Conservation (phyloP, 192 early-diverging fungal species). For the Entrophospora sp. region DNA sequence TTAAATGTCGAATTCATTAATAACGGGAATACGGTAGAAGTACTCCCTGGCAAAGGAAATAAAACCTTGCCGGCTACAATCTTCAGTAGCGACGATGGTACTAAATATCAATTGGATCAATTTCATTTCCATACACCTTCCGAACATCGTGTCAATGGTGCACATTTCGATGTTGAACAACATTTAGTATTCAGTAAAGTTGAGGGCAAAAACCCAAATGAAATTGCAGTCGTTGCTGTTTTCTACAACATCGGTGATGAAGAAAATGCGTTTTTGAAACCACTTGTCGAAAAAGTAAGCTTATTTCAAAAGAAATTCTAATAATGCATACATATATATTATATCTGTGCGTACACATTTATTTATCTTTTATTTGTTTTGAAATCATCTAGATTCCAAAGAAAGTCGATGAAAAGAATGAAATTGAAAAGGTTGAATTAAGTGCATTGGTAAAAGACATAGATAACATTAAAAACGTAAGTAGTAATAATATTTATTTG, state of each 20-base stretch:
- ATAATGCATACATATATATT: no score
- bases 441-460: no score
- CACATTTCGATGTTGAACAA: conserved; percentile 30
- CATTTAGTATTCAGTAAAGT: conserved; percentile 47
- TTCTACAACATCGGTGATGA: conserved; percentile 32
- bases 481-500: no score
- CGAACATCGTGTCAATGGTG: conserved; percentile 40
- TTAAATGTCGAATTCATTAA: conserved; percentile 21
- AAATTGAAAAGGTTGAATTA: no score
- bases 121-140: conserved; percentile 61
- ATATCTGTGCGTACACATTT: no score
- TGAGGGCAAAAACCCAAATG: no score
- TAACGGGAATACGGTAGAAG: conserved; percentile 39
- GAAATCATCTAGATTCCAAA: no score
- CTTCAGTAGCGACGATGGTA: conserved; percentile 25
- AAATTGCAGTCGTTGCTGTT: conserved; percentile 40
- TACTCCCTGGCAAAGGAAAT: conserved; percentile 12
- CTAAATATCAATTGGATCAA: conserved; percentile 31
- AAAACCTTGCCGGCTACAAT: background rate
- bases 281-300: background rate
- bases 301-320: no score
- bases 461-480: no score
- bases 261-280: conserved; percentile 26
- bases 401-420: no score
- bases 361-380: no score